Base-by-base conservation (phyloP, 2,329 filamentous ascomycete genomes). In the Albifimbria verrucaria region DNA sequence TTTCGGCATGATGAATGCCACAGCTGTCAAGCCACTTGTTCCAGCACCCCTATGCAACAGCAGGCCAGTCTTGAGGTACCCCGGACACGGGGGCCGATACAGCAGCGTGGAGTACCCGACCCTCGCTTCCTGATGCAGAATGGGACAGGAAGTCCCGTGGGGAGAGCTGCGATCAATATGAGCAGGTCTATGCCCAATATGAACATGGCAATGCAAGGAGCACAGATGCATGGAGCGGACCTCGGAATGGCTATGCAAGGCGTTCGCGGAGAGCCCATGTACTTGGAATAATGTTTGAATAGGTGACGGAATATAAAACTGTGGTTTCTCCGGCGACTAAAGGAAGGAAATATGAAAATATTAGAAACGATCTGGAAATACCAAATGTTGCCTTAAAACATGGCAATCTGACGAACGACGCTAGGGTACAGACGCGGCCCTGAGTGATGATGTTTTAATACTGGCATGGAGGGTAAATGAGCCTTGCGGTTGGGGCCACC, bases 261-360 rank as follows among this genome's bases (percentile, higher is more conserved):
- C 26, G 71, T 77, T 32, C 70, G 73, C 46, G 68, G 71, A 41
- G 78, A 81, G 52, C 68, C 72, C 39, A 79, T 82, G 76, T 82
- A 78, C 61, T 75, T 80, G 72, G 77, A 79, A 57, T 79, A 67
- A 65, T 49, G 11, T 12, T 12, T n/a, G n/a, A n/a, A n/a, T n/a
- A n/a, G n/a, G n/a, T n/a, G n/a, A n/a, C n/a, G n/a, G n/a, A n/a
- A n/a, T n/a, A n/a, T n/a, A n/a, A n/a, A n/a, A n/a, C n/a, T n/a
- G n/a, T n/a, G n/a, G n/a, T n/a, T n/a, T n/a, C n/a, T n/a, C n/a
- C n/a, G n/a, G n/a, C n/a, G n/a, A n/a, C n/a, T n/a, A n/a, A n/a
- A n/a, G n/a, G n/a, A n/a, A n/a, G n/a, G n/a, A n/a, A n/a, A n/a
- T n/a, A n/a, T n/a, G n/a, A n/a, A n/a, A n/a, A n/a, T n/a, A n/a